Evolutionary conservation across 345 rosid genomes (phyloP), one percentile per base, ranked within the genome.

Genomic region (Acer saccharum): DNA sequence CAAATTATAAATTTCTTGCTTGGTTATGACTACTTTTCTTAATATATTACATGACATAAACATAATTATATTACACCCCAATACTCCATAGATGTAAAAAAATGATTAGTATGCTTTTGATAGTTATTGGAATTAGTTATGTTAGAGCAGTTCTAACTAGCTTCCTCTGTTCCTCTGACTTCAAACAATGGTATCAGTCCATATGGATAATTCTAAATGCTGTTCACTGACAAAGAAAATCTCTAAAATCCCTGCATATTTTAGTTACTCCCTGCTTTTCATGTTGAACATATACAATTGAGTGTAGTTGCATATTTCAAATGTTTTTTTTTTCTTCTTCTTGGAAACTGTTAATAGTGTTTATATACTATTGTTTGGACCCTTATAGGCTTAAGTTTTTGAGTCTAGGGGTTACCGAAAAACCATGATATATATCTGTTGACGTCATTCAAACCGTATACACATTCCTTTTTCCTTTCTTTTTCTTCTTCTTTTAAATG

Each of bases 161-260:
- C 23, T 71, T 58, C 35, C 44, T 44, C 29, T 27, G 7, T 39
- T 62, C 25, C 44, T 39, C 17, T 39, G 55, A 58, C 29, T 35
- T 32, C 10, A 39, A 64, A 61, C 35, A 67, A 21, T 66, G 46
- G 46, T 23, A 9, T 25, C 11, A 8, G 7, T 35, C 44, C 12
- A 12, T 62, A n/a, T 60, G 21, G 50, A 52, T 69, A 80, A 64
- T 74, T 21, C 66, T 32, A 65, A 25, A 65, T 55, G 63, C 61
- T n/a, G 48, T 55, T 43, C 46, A 57, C 21, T 46, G 23, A 61
- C 20, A 25, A 7, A 48, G 10, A 50, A 57, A 18, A 35, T 68
- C 29, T 68, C 29, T 58, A 5, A 25, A 16, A 73, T 60, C 54
- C 63, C 23, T 11, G 5, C 9, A 79, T n/a, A 57, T 7, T 55